Evolutionary conservation across 768 basidiomycete genomes (phyloP).

Genomic region (Mrakia gelida): DNA sequence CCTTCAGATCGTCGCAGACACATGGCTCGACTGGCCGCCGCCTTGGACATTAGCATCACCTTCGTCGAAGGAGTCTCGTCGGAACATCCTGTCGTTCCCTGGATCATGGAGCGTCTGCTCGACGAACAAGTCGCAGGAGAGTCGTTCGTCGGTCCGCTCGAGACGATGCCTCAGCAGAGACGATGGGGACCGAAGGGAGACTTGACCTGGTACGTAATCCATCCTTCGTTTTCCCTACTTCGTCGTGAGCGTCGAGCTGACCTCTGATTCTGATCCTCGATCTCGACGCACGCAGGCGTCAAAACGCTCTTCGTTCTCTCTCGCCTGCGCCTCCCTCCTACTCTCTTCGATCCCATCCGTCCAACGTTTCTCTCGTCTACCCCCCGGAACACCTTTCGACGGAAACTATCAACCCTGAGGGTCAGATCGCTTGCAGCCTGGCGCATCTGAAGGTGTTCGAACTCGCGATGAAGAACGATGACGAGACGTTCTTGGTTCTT

Average conservation of each 20-base stretch:
- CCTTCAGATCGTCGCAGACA: conserved; percentile 35
- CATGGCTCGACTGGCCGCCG: conserved; percentile 38
- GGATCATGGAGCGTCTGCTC: conserved; percentile 38
- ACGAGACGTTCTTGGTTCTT: conserved; percentile 12
- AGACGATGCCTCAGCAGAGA: neutral
- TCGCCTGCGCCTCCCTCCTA: neutral
- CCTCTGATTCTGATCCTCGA: too few relatives aligned
- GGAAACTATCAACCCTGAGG: neutral
- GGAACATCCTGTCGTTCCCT: conserved; percentile 35
- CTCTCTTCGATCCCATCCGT: neutral
- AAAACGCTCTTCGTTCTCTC: conserved; percentile 2
- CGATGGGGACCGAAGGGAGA: neutral
- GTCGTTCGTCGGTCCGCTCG: neutral
- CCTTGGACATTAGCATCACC: conserved; percentile 37
- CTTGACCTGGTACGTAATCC: neutral
- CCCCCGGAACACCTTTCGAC: neutral
- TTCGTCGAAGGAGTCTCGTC: conserved; percentile 39
- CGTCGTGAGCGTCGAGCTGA: neutral
- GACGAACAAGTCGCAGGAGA: conserved; percentile 16
- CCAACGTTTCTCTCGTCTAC: neutral
- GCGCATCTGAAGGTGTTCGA: conserved; percentile 8
- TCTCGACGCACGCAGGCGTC: conserved; percentile 4
- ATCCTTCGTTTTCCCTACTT: neutral
- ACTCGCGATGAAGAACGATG: neutral
- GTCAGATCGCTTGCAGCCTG: conserved; percentile 1